These are phyloP conservation scores for Gaultheria prostrata DNA, from an alignment of 148 eudicot genomes.

Conservation along the genomic window DNA sequence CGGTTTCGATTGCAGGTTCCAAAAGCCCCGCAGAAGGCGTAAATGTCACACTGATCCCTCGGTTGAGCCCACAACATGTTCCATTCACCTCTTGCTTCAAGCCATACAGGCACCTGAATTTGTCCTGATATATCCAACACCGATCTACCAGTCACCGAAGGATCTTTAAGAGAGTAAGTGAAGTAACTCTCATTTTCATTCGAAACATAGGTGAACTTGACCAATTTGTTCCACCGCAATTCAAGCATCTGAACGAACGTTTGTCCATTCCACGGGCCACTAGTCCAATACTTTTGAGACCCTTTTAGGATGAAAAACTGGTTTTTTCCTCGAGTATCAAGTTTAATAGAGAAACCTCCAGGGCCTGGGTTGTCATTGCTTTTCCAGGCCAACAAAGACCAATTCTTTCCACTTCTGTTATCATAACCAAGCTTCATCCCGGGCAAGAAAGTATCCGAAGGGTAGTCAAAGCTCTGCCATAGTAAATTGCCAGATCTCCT, in stretches of 20 bases:
- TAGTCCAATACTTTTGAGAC: background rate
- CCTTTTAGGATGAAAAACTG: background rate
- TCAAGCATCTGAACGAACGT: conserved; percentile 18
- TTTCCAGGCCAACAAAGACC: background rate
- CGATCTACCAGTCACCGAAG: conserved; percentile 6
- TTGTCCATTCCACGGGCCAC: conserved; percentile 14
- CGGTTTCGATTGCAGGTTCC: conserved; percentile 22
- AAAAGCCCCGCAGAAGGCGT: conserved; percentile 26
- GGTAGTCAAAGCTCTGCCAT: background rate
- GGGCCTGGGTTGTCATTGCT: conserved; percentile 22
- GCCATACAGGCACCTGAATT: background rate
- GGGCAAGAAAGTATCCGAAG: background rate
- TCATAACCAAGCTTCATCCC: background rate
- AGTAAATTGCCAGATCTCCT: background rate
- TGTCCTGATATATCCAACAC: conserved; percentile 29
- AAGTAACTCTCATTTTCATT: conserved; percentile 26
- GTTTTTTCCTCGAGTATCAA: background rate
- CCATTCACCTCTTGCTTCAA: conserved; percentile 15
- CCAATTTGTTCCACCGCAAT: conserved; percentile 13
- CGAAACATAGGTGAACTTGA: conserved; percentile 20
- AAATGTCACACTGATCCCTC: conserved; percentile 22
- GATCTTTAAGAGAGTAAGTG: conserved; percentile 16
- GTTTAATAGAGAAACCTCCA: conserved; percentile 12
- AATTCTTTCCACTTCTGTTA: background rate
- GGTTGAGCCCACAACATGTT: conserved; percentile 23